These are phyloP conservation scores for Fusarium buxicola DNA, from an alignment of 2,329 filamentous ascomycete genomes.

Conservation along the genomic window DNA sequence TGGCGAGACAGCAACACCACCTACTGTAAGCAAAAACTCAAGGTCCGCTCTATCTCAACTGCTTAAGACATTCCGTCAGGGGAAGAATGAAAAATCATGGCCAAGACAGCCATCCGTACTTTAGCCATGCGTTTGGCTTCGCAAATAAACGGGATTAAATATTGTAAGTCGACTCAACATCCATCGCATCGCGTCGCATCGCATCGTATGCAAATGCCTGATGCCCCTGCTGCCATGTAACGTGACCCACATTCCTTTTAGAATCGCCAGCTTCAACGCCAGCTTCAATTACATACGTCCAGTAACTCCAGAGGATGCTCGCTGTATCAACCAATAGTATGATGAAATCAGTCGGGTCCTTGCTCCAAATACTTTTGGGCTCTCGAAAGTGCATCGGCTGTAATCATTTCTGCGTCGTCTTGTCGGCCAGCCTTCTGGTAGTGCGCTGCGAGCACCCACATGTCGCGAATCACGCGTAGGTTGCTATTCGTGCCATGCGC, in stretches of 20 bases:
- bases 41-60: no score
- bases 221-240: constrained; percentile 11
- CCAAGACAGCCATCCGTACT: no score
- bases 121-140: constrained; percentile 21
- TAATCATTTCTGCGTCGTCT: constrained; percentile 45
- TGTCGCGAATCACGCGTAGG: constrained; percentile 53
- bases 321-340: background rate
- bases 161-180: background rate
- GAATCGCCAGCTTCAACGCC: background rate
- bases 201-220: constrained; percentile 8
- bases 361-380: constrained; percentile 48
- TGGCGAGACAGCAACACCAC: constrained; percentile 42
- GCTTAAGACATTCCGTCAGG: constrained; percentile 13
- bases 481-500: constrained; percentile 52
- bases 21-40: no score
- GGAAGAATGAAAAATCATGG: constrained; percentile 11
- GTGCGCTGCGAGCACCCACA: constrained; percentile 54
- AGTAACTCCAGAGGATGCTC: constrained; percentile 6
- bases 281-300: constrained; percentile 3
- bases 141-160: background rate
- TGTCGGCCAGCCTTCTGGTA: constrained; percentile 48
- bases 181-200: no score
- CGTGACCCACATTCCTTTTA: constrained; percentile 12
- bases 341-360: constrained; percentile 26
- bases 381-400: constrained; percentile 49